These are phyloP conservation scores for Aspergillus unguis DNA, from an alignment of 2,329 filamentous ascomycete species.

Conservation along the genomic window DNA sequence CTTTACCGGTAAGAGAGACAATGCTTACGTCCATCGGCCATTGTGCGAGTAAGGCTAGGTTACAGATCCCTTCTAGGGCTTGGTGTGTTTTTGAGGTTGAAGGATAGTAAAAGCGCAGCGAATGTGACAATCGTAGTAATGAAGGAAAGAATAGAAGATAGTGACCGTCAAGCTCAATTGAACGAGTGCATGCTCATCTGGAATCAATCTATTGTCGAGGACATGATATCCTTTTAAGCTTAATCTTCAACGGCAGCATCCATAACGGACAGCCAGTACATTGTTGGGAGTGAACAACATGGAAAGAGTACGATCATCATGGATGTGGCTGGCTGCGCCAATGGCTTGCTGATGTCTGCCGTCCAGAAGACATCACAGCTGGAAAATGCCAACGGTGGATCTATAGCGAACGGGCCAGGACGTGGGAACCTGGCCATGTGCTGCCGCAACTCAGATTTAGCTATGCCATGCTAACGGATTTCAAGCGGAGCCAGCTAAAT, in stretches of 20 bases:
- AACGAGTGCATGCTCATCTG: constrained; percentile 14
- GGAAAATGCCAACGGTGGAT: constrained; percentile 27
- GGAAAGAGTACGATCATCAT: constrained; percentile 27
- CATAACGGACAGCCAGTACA: constrained; percentile 4
- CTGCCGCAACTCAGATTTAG: constrained; percentile 9
- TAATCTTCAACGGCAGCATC: constrained; percentile 14
- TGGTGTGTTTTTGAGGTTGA: background rate
- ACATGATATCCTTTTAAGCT: constrained; percentile 24
- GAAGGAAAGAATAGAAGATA: constrained; percentile 8
- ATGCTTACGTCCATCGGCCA: constrained; percentile 57
- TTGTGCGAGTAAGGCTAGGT: constrained; percentile 23
- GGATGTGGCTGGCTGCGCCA: constrained; percentile 30
- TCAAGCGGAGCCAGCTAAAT: constrained; percentile 6
- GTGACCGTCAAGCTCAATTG: constrained; percentile 3
- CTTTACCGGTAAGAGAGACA: background rate
- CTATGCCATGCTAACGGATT: constrained; percentile 1
- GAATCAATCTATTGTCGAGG: constrained; percentile 16
- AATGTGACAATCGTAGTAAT: background rate
- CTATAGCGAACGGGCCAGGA: constrained; percentile 16
- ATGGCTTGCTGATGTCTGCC: constrained; percentile 23
- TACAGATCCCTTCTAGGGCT: no score
- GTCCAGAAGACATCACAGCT: constrained; percentile 23
- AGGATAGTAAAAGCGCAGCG: background rate
- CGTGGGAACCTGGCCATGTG: constrained; percentile 18
- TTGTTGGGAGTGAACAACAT: constrained; percentile 10